Evolutionary conservation across 495 filamentous ascomycete species (phyloP), one percentile per base, ranked within the genome.

Genomic region (Annulohypoxylon stygium): DNA sequence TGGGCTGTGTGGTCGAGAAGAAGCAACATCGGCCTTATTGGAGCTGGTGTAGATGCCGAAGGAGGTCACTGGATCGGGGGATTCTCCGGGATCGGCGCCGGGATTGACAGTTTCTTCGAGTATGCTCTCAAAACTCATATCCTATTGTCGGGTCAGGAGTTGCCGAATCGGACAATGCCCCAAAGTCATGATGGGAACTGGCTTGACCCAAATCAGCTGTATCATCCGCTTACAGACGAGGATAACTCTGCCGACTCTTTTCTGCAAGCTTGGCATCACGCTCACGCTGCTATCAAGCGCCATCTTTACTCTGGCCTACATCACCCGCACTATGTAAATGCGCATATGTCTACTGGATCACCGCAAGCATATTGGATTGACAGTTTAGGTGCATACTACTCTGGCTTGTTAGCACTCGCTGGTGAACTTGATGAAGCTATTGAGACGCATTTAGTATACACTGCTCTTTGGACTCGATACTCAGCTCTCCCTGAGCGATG

Each of bases 31-130:
- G 94, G 92, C 2, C 85, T 99, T n/a, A 88, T 99, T 70, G 96
- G 95, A 3, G 91, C 93, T 64, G 94, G 95, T 4, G 92, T 99
- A 65, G 95, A 98, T 83, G 93, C 92, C 7, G 96, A 99, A 75
- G 91, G 88, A 33, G 96, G 96, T 0, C 87, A 92, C 67, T 99
- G 96, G 96, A 91, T 95, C 59, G 90, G 90, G 33, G 87, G 93
- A 6, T 94, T 91, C 77, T 88, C 95, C 20, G 96, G 97, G 14
- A 95, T 99, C 75, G 96, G 96, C 41, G 96, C 96, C 1, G 97
- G 96, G 16, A 92, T 97, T 71, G 96, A 98, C 80, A 97, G 94
- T 82, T 99, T 98, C 82, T 98, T 95, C 75, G 96, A 99, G 82
- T 99, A 99, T 78, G 96, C 96, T 1, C 87, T 97, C 77, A 99